Evolutionary conservation across 2,329 filamentous ascomycete genomes (phyloP).

Genomic region (Endothia cerciana): DNA sequence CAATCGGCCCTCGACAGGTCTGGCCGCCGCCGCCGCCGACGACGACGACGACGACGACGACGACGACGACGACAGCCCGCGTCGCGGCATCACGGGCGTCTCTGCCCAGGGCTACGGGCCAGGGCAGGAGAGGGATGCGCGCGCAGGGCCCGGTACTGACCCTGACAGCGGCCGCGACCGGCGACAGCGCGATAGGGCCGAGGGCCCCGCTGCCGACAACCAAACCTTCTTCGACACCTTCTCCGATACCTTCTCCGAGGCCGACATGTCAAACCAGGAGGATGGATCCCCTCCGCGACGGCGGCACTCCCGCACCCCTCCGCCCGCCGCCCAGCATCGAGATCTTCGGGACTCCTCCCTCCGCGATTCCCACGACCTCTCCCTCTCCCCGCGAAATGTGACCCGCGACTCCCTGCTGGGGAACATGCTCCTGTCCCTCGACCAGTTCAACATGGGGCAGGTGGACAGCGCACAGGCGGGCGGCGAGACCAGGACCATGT

Average conservation of each 20-base stretch:
- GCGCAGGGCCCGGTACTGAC: conserved; percentile 11
- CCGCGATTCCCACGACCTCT: conserved; percentile 83
- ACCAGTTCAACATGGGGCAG: conserved; percentile 71
- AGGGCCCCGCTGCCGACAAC: conserved; percentile 31
- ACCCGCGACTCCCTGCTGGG: conserved; percentile 90
- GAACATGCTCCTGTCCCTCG: conserved; percentile 92
- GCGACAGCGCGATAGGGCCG: conserved; percentile 28
- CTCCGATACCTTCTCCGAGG: conserved; percentile 44
- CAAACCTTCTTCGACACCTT: conserved; percentile 41
- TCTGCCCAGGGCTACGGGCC: conserved; percentile 15
- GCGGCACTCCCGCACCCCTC: conserved; percentile 29
- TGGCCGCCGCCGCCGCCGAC: neutral
- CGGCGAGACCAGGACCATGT: conserved; percentile 36
- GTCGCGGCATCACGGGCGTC: conserved; percentile 11
- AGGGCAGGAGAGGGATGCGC: conserved; percentile 25
- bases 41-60: conserved; percentile 31
- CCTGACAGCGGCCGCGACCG: conserved; percentile 21
- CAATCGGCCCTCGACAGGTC: neutral
- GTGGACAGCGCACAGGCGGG: conserved; percentile 37
- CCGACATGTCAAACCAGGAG: conserved; percentile 32
- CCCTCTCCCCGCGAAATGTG: conserved; percentile 73
- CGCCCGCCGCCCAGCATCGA: conserved; percentile 35
- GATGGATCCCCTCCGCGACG: conserved; percentile 35
- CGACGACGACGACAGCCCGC: conserved; percentile 33
- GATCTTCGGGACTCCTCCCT: conserved; percentile 28